Base-by-base conservation (phyloP, 306 rosid genomes). In the Psophocarpus tetragonolobus region DNA sequence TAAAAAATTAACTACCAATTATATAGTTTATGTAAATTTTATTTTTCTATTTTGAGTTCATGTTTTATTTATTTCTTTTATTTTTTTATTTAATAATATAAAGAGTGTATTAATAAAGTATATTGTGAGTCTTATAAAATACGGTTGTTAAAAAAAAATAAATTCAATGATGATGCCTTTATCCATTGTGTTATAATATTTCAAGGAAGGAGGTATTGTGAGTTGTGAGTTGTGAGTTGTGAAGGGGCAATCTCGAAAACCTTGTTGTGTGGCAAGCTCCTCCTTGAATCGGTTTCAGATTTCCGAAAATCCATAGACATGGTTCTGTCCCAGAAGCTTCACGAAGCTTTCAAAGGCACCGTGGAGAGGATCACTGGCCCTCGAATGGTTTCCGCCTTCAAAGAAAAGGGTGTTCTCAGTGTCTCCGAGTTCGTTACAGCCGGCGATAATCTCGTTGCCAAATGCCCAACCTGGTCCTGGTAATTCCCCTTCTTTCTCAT, bases 401-500 rank as follows among this genome's bases (percentile, higher is more conserved):
- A 95, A 84, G 99, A 95, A 69, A 95, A 95, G 76, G 99, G 99
- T 8, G 99, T 95, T 82, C 99, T 95, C 72, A 92, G 98, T 74
- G 91, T 95, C 85, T 85, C 88, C 82, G 99, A 95, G 83, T 95
- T 92, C 84, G 36, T 95, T 63, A 44, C 70, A 67, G 96, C 99
- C 68, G 99, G 99, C 61, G 99, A 95, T 62, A 95, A 90, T 76
- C 99, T 92, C 87, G 99, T 95, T 30, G 88, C 99, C 82, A 95
- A 95, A 81, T 95, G 99, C 85, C 99, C 97, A 73, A 95, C 99
- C 66, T 95, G 99, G 99, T 95, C 99, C 14, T 95, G 99, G 99
- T 95, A 87, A 47, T 58, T 38, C 29, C 36, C 9, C 0, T 14
- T 17, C 24, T 8, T 8, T n/a, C 5, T 30, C 33, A 32, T 54